Conservation (phyloP, 169 alveolate species). For the Amoebophrya sp. region DNA sequence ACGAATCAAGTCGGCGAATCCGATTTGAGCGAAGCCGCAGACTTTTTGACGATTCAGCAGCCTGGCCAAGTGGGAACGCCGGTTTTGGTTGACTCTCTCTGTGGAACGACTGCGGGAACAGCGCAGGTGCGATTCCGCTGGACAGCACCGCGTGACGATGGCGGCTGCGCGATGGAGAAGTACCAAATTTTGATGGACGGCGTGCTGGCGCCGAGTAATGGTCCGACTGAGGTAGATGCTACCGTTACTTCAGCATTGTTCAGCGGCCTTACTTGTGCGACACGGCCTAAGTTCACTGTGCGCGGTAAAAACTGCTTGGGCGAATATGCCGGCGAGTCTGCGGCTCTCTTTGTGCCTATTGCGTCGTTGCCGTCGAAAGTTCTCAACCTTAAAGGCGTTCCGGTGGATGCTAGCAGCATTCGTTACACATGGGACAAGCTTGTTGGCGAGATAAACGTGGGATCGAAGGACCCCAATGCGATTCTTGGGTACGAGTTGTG, state of each 20-base stretch:
- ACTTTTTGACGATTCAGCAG: conserved; percentile 23
- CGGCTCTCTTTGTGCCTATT: conserved; percentile 25
- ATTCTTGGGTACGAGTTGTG: conserved; percentile 42
- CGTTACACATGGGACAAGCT: conserved; percentile 32
- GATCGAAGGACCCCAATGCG: background rate
- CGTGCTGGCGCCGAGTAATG: background rate
- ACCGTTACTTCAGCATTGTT: background rate
- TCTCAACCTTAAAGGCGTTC: background rate
- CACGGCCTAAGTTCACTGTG: conserved; percentile 15
- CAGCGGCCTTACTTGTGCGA: background rate
- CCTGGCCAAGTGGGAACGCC: conserved; percentile 31
- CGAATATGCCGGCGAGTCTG: background rate
- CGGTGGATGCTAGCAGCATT: conserved; percentile 18
- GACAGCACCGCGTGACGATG: conserved; percentile 32
- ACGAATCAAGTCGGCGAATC: conserved; percentile 29
- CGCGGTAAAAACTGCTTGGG: conserved; percentile 29
- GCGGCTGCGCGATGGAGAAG: conserved; percentile 39
- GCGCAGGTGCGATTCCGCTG: conserved; percentile 30
- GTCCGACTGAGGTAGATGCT: background rate
- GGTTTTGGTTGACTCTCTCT: background rate
- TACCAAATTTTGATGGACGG: conserved; percentile 24
- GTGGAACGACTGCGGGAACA: background rate
- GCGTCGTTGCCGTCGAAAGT: conserved; percentile 22
- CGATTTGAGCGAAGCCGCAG: conserved; percentile 27
- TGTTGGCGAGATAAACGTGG: background rate